Evolutionary conservation across 768 basidiomycete species (phyloP).

Genomic region (Cystofilobasidium capitatum): DNA sequence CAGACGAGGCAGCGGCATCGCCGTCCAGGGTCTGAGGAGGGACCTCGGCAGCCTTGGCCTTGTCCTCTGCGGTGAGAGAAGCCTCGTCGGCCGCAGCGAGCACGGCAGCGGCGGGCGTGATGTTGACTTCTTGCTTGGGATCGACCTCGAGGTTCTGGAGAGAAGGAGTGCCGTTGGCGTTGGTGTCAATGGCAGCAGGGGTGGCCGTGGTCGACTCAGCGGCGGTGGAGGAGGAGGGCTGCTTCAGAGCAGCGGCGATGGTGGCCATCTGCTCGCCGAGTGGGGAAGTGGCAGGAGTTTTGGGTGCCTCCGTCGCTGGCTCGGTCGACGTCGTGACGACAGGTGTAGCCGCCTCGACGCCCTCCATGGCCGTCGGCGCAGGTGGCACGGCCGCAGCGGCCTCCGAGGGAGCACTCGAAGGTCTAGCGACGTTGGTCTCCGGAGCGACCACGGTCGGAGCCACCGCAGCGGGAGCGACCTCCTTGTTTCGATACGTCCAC

Average conservation of each 20-base stretch:
- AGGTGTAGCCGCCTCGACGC: not conserved
- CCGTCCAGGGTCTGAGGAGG: not conserved
- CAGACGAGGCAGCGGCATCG: not conserved
- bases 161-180: too few relatives aligned
- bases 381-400: not conserved
- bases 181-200: not conserved
- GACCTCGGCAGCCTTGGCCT: not conserved
- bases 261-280: constrained; percentile 4
- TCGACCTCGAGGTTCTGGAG: constrained; percentile 1
- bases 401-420: too few relatives aligned
- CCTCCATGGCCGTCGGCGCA: not conserved
- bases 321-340: not conserved
- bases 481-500: not conserved
- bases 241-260: not conserved
- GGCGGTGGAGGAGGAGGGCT: not conserved
- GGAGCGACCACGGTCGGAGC: not conserved
- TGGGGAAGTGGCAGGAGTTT: not conserved
- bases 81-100: not conserved
- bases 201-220: too few relatives aligned
- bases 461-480: not conserved
- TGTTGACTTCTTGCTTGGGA: not conserved
- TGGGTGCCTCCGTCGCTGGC: not conserved
- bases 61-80: not conserved
- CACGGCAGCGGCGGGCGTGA: not conserved
- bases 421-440: not conserved